Conservation (phyloP, 2,329 filamentous ascomycete species). For the Colletotrichum tanaceti region DNA sequence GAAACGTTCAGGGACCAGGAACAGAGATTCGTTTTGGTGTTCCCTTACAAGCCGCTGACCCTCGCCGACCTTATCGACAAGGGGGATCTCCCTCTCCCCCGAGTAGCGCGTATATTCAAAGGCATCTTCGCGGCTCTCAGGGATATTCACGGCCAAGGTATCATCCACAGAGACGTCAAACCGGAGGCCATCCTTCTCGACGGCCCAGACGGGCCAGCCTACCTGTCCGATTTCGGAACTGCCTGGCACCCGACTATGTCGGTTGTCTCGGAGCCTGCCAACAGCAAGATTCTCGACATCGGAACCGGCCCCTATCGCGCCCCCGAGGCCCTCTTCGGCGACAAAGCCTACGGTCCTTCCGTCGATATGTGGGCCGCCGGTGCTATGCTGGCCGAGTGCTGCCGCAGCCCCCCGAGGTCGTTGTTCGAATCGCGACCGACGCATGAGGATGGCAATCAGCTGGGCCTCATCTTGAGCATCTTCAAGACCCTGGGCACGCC, state of each 20-base stretch:
- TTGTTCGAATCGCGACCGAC: conserved; percentile 83
- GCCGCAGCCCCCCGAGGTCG: conserved; percentile 63
- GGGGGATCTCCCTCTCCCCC: conserved; percentile 48
- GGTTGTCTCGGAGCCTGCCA: conserved; percentile 69
- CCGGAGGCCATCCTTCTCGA: conserved; percentile 86
- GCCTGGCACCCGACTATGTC: conserved; percentile 78
- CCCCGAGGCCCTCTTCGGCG: conserved; percentile 90
- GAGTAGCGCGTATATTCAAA: conserved; percentile 61
- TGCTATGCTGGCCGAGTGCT: conserved; percentile 83
- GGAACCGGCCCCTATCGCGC: conserved; percentile 92
- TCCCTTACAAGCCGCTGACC: conserved; percentile 84
- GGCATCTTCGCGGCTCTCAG: conserved; percentile 78
- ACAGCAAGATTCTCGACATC: conserved; percentile 87
- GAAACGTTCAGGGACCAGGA: conserved; percentile 79
- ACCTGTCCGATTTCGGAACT: conserved; percentile 91
- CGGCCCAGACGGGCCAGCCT: conserved; percentile 75
- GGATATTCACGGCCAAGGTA: conserved; percentile 77
- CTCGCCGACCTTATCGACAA: conserved; percentile 74
- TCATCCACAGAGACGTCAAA: conserved; percentile 95
- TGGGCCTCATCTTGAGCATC: conserved; percentile 90
- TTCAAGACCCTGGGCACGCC: conserved; percentile 94
- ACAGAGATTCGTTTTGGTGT: conserved; percentile 80
- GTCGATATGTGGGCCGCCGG: conserved; percentile 94
- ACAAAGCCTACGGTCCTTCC: conserved; percentile 74
- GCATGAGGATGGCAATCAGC: conserved; percentile 86